These are phyloP conservation scores for Ophiostoma sp. DNA, from an alignment of 2,329 filamentous ascomycete species.

Conservation along the genomic window DNA sequence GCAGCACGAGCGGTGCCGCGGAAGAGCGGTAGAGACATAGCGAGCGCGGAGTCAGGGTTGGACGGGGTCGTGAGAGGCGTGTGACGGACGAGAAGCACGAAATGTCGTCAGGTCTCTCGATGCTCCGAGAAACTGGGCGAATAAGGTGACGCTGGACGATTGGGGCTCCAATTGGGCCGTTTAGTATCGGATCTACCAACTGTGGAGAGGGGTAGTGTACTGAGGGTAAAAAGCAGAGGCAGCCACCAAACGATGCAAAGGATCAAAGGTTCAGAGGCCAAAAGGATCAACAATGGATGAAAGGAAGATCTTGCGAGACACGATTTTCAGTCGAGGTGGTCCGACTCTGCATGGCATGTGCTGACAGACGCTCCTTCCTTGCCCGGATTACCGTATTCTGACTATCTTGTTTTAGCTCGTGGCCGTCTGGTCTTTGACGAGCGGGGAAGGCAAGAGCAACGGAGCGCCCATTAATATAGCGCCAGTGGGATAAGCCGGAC, in stretches of 20 bases:
- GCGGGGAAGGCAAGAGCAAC: conserved; percentile 9
- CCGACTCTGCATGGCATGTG: conserved; percentile 9
- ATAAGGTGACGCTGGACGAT: conserved; percentile 1
- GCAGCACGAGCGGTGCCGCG: conserved; percentile 46
- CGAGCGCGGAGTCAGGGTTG: conserved; percentile 7
- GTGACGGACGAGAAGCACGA: neutral
- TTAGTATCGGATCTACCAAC: conserved; percentile 1
- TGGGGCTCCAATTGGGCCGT: conserved; percentile 8
- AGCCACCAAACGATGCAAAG: neutral
- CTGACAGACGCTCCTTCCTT: neutral
- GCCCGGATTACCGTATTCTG: neutral
- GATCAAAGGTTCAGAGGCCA: too few species aligned
- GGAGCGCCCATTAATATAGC: neutral
- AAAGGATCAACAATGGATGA: neutral
- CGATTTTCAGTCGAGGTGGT: neutral
- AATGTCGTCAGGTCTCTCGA: conserved; percentile 8
- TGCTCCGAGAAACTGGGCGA: neutral
- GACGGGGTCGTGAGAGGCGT: neutral
- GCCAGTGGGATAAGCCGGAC: neutral
- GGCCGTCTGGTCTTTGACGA: neutral
- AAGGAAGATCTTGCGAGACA: neutral
- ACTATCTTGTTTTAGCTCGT: neutral
- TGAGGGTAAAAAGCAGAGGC: neutral
- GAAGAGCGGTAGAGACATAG: conserved; percentile 46
- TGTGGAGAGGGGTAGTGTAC: neutral